Conservation (phyloP, 1,284 basidiomycete species). For the Rhodofomes roseus region DNA sequence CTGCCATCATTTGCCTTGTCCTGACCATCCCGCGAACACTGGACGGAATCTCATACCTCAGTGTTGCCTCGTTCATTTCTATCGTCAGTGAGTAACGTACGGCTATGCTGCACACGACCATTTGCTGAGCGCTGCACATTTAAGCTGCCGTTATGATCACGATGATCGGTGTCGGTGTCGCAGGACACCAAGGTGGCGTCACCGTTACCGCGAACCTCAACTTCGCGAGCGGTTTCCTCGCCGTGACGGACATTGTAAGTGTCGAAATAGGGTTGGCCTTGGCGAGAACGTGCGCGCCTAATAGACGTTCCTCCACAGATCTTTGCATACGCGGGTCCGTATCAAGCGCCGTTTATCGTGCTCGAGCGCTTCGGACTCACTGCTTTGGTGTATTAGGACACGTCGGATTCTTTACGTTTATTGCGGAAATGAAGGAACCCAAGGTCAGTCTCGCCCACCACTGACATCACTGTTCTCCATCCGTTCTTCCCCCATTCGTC, state of each 20-base stretch:
- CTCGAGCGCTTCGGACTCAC: neutral
- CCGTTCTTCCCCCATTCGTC: neutral
- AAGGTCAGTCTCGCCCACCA: constrained; percentile 21
- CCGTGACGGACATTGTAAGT: constrained; percentile 50
- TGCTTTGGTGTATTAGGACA: constrained; percentile 14
- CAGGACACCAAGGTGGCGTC: constrained; percentile 38
- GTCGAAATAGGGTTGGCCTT: neutral
- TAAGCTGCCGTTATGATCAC: constrained; percentile 38
- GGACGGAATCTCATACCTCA: constrained; percentile 28
- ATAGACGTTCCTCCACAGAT: constrained; percentile 29
- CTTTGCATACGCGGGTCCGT: constrained; percentile 47
- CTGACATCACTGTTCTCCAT: neutral
- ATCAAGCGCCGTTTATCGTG: constrained; percentile 23
- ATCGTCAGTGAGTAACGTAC: constrained; percentile 38
- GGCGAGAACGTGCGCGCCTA: neutral
- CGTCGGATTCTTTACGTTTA: constrained; percentile 49
- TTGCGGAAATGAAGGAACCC: constrained; percentile 51
- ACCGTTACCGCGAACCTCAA: constrained; percentile 35
- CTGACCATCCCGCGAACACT: constrained; percentile 29
- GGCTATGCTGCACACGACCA: constrained; percentile 19
- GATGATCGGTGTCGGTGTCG: constrained; percentile 50
- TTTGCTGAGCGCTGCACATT: neutral
- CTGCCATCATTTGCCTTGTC: constrained; percentile 26
- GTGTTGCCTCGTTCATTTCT: constrained; percentile 29
- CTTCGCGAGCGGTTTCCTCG: constrained; percentile 48